Base-by-base conservation (phyloP, 352 stramenopile species). In the Aphanomyces astaci region DNA sequence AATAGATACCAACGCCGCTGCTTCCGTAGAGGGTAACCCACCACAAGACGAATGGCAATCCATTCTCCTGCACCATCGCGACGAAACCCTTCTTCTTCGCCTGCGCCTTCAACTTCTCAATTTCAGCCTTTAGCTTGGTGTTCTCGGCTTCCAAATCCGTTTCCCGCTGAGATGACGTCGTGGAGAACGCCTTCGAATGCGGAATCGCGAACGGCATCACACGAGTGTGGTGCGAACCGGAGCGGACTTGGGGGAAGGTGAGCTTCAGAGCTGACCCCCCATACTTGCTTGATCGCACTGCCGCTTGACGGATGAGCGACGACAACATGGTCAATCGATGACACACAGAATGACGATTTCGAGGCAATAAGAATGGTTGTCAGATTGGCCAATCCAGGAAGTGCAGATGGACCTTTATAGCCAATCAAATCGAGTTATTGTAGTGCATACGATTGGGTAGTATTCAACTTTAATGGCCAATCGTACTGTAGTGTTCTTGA, bases 21-120 rank as follows among this genome's bases (percentile, higher is more conserved):
- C 64, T 78, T 31, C 88, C 51, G 75, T 93, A 95, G 15, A 93
- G 79, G 24, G 74, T 79, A 15, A 78, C 87, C 87, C 87, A 94
- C 84, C 85, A 95, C 49, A 81, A 59, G 51, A 94, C 60, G 73
- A 95, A 94, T 45, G 87, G 87, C 73, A 93, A 68, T 57, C 87
- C 87, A 64, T 93, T 93, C 72, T 92, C 77, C 78, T 89, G 85
- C 71, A 94, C 82, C 53, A 80, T 89, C 5, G 72, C 73, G 72
- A 94, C 72, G 64, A 95, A 85, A 71, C 86, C 86, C 73, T 88
- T 89, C 64, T 72, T 73, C 48, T 80, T 68, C 25, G 92, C 63
- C 56, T 94, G 74, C 70, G 85, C 87, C 71, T 88, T 81, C 30
- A 95, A 76, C 53, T 73, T 78, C 15, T 77, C 78, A 56, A 94